These are phyloP conservation scores for Malus asiatica DNA, from an alignment of 306 rosid genomes.

Conservation along the genomic window DNA sequence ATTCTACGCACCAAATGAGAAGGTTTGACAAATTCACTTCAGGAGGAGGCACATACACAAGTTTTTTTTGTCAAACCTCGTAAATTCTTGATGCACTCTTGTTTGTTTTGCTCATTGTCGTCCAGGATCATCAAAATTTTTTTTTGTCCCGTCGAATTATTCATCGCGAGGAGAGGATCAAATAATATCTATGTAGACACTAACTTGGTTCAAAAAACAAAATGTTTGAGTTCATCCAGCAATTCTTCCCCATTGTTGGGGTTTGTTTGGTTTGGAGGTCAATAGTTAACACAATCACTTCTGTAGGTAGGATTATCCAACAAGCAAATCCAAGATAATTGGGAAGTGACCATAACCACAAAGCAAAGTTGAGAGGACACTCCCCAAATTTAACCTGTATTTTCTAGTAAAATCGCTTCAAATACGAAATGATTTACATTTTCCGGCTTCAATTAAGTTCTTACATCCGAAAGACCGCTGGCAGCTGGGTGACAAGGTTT, in stretches of 20 bases:
- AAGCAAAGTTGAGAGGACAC: not conserved
- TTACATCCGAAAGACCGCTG: not conserved
- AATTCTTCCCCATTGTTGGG: not conserved
- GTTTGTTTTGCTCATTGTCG: too few species aligned
- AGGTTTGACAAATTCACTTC: too few species aligned
- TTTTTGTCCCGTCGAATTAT: too few species aligned
- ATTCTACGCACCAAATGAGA: too few species aligned
- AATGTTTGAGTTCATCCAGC: not conserved
- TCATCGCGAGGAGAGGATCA: too few species aligned
- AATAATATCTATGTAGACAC: too few species aligned
- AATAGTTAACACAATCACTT: not conserved
- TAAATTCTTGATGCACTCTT: too few species aligned
- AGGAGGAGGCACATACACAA: too few species aligned
- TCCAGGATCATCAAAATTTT: too few species aligned
- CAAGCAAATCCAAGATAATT: not conserved
- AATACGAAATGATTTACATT: not conserved
- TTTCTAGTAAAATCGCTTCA: not conserved
- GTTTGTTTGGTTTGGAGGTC: not conserved
- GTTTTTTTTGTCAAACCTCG: too few species aligned
- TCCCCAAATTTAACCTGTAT: not conserved
- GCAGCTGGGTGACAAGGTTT: slow-evolving; percentile 29
- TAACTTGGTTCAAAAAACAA: too few species aligned
- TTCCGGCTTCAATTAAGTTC: not conserved
- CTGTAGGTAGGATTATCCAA: not conserved
- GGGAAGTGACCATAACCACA: not conserved